Conservation (phyloP, 2,329 filamentous ascomycete species). For the Neofusicoccum umdonicola region DNA sequence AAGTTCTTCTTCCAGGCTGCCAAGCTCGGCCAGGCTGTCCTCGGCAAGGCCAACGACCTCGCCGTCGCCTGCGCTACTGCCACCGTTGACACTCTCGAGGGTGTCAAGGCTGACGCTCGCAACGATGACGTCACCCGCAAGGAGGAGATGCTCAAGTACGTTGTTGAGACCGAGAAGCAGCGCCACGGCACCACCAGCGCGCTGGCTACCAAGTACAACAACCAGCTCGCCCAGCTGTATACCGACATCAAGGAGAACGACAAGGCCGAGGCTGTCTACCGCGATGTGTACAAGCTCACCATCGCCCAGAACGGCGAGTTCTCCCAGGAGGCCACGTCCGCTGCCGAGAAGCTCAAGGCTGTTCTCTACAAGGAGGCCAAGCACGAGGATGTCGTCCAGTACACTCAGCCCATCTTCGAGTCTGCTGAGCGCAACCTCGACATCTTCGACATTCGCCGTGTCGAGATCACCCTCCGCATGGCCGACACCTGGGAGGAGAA, state of each 20-base stretch:
- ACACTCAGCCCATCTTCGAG: constrained; percentile 18
- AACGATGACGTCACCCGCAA: constrained; percentile 22
- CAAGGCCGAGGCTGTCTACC: constrained; percentile 26
- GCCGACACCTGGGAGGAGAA: constrained; percentile 25
- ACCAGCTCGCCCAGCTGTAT: constrained; percentile 26
- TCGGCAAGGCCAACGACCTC: constrained; percentile 17
- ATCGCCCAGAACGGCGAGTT: constrained; percentile 25
- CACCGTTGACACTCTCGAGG: constrained; percentile 1
- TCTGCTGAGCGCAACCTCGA: constrained; percentile 17
- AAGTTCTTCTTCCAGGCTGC: constrained; percentile 34
- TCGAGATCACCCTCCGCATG: constrained; percentile 16
- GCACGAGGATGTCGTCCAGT: constrained; percentile 16
- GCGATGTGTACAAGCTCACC: constrained; percentile 25
- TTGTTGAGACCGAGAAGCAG: constrained; percentile 23
- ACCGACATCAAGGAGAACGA: constrained; percentile 24
- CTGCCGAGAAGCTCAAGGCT: constrained; percentile 25
- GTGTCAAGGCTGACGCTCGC: constrained; percentile 7
- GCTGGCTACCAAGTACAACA: constrained; percentile 22
- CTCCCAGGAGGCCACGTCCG: constrained; percentile 22
- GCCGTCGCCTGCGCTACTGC: constrained; percentile 19
- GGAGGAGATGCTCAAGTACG: constrained; percentile 26
- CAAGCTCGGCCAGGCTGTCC: constrained; percentile 23
- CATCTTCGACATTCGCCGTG: constrained; percentile 18
- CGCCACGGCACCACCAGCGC: constrained; percentile 21
- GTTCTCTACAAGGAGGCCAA: constrained; percentile 20